Conservation (phyloP, 352 stramenopile species). For the Pilasporangium apinafurcum region DNA sequence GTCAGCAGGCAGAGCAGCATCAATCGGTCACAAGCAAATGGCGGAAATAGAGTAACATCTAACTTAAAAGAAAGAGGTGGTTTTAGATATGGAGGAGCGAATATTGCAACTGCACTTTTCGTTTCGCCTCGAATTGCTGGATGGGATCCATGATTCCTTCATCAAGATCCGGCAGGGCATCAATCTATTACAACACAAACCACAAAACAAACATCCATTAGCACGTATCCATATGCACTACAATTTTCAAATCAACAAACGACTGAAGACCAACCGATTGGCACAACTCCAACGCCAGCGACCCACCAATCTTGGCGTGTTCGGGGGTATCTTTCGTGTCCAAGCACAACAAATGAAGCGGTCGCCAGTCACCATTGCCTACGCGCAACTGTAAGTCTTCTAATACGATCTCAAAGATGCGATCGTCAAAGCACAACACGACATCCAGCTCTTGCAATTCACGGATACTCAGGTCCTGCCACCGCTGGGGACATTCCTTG, state of each 20-base stretch:
- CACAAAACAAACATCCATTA: neutral
- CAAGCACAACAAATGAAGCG: conserved; percentile 81
- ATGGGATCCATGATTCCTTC: conserved; percentile 46
- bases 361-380: conserved; percentile 38
- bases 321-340: conserved; percentile 86
- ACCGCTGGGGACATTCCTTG: conserved; percentile 80
- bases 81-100: conserved; percentile 52
- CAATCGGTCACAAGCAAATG: conserved; percentile 8
- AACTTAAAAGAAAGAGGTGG: too few species aligned
- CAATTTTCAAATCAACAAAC: neutral
- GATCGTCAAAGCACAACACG: conserved; percentile 88
- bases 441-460: conserved; percentile 78
- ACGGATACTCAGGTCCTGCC: conserved; percentile 70
- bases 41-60: too few species aligned
- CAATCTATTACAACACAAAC: conserved; percentile 27
- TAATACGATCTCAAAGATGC: conserved; percentile 85
- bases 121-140: conserved; percentile 46
- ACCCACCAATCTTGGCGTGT: conserved; percentile 78
- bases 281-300: conserved; percentile 72
- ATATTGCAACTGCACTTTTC: conserved; percentile 61
- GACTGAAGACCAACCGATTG: conserved; percentile 35
- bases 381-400: conserved; percentile 69
- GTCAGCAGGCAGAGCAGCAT: neutral
- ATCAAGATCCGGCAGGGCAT: conserved; percentile 33
- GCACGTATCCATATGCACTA: neutral